Evolutionary conservation across 2,329 filamentous ascomycete genomes (phyloP).

Genomic region (Penicillium vulpinum): DNA sequence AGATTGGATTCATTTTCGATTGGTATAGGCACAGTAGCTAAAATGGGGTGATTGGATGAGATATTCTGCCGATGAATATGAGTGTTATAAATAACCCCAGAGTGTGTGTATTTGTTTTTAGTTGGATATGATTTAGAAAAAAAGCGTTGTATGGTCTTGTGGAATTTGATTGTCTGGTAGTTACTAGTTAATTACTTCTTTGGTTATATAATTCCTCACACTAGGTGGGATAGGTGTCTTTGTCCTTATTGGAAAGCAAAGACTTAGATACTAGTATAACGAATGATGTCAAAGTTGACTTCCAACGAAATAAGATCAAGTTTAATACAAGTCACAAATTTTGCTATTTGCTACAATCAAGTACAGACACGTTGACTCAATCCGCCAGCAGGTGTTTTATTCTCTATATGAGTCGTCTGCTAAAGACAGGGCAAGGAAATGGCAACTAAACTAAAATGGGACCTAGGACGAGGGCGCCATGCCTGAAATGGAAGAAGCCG

Average conservation of each 20-base stretch:
- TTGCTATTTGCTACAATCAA: too few species aligned
- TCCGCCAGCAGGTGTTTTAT: too few species aligned
- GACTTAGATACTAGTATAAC: background rate
- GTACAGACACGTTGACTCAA: background rate
- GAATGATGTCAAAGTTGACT: background rate
- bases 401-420: background rate
- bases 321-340: too few species aligned
- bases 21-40: slow-evolving; percentile 19
- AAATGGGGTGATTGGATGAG: background rate
- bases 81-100: too few species aligned
- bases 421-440: background rate
- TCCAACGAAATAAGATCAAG: too few species aligned
- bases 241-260: background rate
- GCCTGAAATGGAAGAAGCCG: background rate
- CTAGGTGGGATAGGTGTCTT: background rate
- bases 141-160: background rate
- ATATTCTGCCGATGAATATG: background rate
- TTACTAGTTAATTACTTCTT: background rate
- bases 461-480: background rate
- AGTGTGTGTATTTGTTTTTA: background rate
- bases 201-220: background rate
- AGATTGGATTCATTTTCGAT: slow-evolving; percentile 24
- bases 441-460: background rate
- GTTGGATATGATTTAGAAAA: background rate
- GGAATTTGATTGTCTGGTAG: too few species aligned